Percentiles rank a stretch among this genome's conserved stretches.
Conservation (phyloP, 139 green algal species). For the Zygnema circumcarinatum region DNA sequence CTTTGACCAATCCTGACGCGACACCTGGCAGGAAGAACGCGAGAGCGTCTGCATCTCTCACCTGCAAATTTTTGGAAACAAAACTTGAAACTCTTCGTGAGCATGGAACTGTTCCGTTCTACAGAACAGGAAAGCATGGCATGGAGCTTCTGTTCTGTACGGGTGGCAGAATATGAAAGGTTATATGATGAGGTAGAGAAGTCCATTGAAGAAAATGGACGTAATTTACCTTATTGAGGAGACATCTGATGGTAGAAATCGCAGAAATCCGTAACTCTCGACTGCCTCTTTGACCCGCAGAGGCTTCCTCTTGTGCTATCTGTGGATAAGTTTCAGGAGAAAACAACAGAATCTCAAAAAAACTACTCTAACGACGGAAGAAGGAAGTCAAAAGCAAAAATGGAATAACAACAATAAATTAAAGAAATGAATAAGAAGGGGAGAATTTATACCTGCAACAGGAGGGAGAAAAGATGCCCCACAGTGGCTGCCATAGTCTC, state of each 20-base stretch:
- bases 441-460: slow-evolving; percentile 38
- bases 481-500: slow-evolving; percentile 10
- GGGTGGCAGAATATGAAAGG: not conserved
- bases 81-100: not conserved
- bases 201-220: no score
- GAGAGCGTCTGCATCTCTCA: slow-evolving; percentile 22
- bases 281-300: not conserved
- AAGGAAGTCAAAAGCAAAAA: not conserved
- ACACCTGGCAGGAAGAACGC: slow-evolving; percentile 57
- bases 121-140: not conserved
- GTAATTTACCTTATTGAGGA: not conserved
- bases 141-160: not conserved
- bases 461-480: slow-evolving; percentile 26
- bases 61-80: slow-evolving; percentile 5
- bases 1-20: slow-evolving; percentile 20
- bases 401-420: not conserved
- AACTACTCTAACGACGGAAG: no score
- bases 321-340: no score
- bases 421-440: not conserved
- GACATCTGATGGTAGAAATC: not conserved
- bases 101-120: not conserved
- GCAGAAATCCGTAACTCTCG: not conserved
- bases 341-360: no score
- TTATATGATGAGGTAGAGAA: not conserved
- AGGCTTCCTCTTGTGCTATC: not conserved